Evolutionary conservation across 805 yeast genomes (phyloP).

Genomic region (Clavispora santaluciae): DNA sequence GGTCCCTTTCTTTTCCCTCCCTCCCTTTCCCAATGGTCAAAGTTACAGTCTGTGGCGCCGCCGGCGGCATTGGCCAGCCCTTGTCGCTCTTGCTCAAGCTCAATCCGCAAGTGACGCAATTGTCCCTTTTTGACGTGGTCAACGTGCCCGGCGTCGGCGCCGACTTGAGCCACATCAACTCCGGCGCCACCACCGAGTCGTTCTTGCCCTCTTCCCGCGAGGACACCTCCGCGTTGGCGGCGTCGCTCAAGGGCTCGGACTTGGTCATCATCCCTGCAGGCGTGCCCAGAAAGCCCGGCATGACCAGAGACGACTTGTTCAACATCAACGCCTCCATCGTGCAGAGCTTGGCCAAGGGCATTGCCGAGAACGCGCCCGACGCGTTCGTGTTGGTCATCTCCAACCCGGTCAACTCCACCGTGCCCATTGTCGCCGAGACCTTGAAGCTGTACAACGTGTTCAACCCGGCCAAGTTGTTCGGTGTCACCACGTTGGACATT

Average conservation of each 20-base stretch:
- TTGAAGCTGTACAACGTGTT: slow-evolving; percentile 62
- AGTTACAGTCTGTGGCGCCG: slow-evolving; percentile 86
- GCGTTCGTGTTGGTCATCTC: slow-evolving; percentile 81
- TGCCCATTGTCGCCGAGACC: slow-evolving; percentile 81
- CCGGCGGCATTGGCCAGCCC: slow-evolving; percentile 95
- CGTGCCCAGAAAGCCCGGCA: slow-evolving; percentile 90
- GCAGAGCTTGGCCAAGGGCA: slow-evolving; percentile 64
- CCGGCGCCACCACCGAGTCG: slow-evolving; percentile 56
- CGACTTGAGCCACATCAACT: slow-evolving; percentile 78
- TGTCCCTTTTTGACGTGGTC: slow-evolving; percentile 82
- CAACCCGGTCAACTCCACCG: slow-evolving; percentile 92
- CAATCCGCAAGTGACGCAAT: slow-evolving; percentile 54
- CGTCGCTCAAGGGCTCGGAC: slow-evolving; percentile 42
- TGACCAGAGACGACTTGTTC: slow-evolving; percentile 89
- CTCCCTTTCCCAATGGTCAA: slow-evolving; percentile 39
- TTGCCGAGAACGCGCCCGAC: slow-evolving; percentile 66
- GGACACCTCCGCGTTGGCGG: slow-evolving; percentile 42
- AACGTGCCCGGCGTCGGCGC: slow-evolving; percentile 84
- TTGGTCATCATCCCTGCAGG: slow-evolving; percentile 74
- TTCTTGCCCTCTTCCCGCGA: slow-evolving; percentile 54
- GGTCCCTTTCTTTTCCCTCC: neutral
- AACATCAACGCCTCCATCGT: slow-evolving; percentile 80
- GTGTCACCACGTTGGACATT: slow-evolving; percentile 84
- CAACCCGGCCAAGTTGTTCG: slow-evolving; percentile 71
- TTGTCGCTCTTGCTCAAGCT: slow-evolving; percentile 75